Conservation (phyloP, 768 basidiomycete species). For the Trametes gibbosa region DNA sequence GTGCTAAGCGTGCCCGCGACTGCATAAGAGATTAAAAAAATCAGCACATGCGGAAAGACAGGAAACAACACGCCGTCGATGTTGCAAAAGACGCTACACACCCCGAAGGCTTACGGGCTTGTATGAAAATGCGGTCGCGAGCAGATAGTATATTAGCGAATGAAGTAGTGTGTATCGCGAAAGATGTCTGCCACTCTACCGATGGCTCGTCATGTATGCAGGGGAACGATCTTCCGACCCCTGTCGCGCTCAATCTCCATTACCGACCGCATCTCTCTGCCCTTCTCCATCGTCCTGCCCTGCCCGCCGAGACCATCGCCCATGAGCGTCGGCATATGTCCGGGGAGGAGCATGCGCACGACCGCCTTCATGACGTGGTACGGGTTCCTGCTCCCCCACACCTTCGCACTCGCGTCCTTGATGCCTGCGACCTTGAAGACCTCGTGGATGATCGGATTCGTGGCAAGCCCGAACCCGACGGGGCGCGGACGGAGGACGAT, state of each 20-base stretch:
- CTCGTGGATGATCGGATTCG: conserved; percentile 86
- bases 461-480: conserved; percentile 88
- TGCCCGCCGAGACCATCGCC: conserved; percentile 79
- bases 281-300: conserved; percentile 70
- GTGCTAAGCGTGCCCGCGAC: no score
- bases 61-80: no score
- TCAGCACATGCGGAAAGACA: no score
- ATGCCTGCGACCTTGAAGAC: conserved; percentile 93
- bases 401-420: conserved; percentile 92
- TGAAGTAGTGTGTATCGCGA: neutral
- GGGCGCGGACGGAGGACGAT: conserved; percentile 80
- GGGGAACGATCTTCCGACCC: conserved; percentile 72
- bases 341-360: conserved; percentile 81
- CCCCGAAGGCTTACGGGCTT: neutral
- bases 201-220: conserved; percentile 30
- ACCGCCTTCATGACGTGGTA: conserved; percentile 84
- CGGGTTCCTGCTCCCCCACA: conserved; percentile 89
- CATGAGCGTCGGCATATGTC: conserved; percentile 75
- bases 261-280: conserved; percentile 66
- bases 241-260: conserved; percentile 77
- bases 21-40: no score
- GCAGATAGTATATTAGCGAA: neutral
- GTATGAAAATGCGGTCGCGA: neutral
- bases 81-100: no score
- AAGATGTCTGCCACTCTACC: conserved; percentile 1